phyloP scores from a whole-genome alignment of 345 rosid genomes.

The Eucalyptus pauciflora region DNA sequence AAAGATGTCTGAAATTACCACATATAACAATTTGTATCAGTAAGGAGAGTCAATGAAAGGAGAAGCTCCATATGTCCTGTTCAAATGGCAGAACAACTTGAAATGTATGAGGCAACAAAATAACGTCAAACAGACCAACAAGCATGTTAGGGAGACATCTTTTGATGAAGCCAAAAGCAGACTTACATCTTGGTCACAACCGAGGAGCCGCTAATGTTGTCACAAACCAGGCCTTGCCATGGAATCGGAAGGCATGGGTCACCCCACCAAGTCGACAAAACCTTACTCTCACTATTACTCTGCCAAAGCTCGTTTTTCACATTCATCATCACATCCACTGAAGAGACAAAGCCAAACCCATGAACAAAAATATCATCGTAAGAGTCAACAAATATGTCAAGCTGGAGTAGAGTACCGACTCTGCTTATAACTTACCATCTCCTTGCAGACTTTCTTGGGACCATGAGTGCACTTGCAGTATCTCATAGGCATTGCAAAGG shows the following conservation, averaged over 20 bases:
- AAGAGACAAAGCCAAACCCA: neutral
- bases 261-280: slow-evolving; percentile 47
- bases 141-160: neutral
- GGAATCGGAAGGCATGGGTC: slow-evolving; percentile 50
- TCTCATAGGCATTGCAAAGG: slow-evolving; percentile 52
- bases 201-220: slow-evolving; percentile 3
- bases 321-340: slow-evolving; percentile 22
- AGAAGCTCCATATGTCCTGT: neutral
- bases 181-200: slow-evolving; percentile 40
- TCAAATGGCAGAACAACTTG: neutral
- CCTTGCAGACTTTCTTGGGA: slow-evolving; percentile 12
- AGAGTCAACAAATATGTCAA: neutral
- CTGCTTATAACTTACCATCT: slow-evolving; percentile 23
- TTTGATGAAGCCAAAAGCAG: neutral
- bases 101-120: neutral
- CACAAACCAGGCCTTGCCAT: slow-evolving; percentile 48
- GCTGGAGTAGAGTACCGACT: neutral
- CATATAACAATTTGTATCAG: neutral
- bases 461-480: slow-evolving; percentile 28
- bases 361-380: neutral
- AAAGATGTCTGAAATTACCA: slow-evolving; percentile 28
- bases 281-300: slow-evolving; percentile 5
- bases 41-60: neutral
- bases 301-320: slow-evolving; percentile 17
- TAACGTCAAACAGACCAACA: neutral